These are phyloP conservation scores for Yarrowia sp. DNA, from an alignment of 805 yeast genomes.

Conservation along the genomic window DNA sequence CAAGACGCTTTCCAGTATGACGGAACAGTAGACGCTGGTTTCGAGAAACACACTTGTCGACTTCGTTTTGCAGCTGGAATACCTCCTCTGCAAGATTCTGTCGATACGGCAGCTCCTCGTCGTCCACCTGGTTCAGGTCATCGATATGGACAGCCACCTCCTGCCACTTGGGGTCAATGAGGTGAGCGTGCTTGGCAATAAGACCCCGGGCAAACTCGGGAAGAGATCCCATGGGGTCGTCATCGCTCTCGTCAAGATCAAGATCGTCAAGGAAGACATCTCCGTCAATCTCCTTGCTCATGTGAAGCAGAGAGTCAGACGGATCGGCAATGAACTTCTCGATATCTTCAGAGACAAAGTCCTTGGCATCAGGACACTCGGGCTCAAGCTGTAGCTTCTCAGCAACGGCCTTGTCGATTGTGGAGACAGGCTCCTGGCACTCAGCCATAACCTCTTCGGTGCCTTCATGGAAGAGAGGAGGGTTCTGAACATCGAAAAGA, in stretches of 20 bases:
- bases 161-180: slow-evolving; percentile 26
- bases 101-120: slow-evolving; percentile 25
- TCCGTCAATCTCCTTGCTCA: slow-evolving; percentile 16
- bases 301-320: slow-evolving; percentile 5
- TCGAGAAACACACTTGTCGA: slow-evolving; percentile 14
- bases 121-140: slow-evolving; percentile 27
- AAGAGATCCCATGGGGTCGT: slow-evolving; percentile 8
- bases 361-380: background rate
- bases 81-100: slow-evolving; percentile 35
- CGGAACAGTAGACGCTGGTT: slow-evolving; percentile 32
- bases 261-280: slow-evolving; percentile 25
- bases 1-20: slow-evolving; percentile 19
- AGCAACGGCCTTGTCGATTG: background rate
- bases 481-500: slow-evolving; percentile 8
- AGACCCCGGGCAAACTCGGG: slow-evolving; percentile 20
- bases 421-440: slow-evolving; percentile 10
- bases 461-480: slow-evolving; percentile 6
- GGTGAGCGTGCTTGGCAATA: slow-evolving; percentile 13
- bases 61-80: slow-evolving; percentile 16
- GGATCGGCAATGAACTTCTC: slow-evolving; percentile 28
- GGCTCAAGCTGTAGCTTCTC: background rate
- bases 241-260: slow-evolving; percentile 12
- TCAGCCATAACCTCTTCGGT: slow-evolving; percentile 6
- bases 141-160: slow-evolving; percentile 27
- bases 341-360: slow-evolving; percentile 1